Evolutionary conservation across 2,329 filamentous ascomycete genomes (phyloP).

Genomic region (Penicillium sp.): DNA sequence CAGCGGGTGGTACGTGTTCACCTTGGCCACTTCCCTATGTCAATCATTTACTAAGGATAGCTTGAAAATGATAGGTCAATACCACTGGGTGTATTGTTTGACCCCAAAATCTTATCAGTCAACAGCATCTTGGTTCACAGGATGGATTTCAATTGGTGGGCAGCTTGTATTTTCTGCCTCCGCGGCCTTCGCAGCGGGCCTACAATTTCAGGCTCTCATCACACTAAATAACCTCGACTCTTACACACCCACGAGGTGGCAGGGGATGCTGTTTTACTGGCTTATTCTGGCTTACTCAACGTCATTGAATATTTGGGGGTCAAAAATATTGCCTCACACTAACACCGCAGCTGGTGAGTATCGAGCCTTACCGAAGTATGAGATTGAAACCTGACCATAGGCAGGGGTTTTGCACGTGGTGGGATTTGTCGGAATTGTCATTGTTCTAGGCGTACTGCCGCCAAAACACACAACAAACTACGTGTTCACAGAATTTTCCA

Average conservation of each 20-base stretch:
- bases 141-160: conserved; percentile 51
- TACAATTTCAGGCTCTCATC: conserved; percentile 48
- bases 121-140: conserved; percentile 44
- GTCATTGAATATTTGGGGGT: conserved; percentile 46
- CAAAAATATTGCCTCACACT: conserved; percentile 26
- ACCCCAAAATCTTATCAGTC: conserved; percentile 35
- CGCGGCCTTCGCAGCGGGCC: conserved; percentile 49
- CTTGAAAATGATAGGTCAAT: conserved; percentile 38
- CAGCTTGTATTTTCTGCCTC: conserved; percentile 51
- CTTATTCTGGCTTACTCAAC: conserved; percentile 29
- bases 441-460: conserved; percentile 19
- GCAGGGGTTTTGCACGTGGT: conserved; percentile 20
- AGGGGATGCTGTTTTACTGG: conserved; percentile 52
- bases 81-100: conserved; percentile 50
- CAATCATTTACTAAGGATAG: background rate
- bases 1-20: conserved; percentile 23
- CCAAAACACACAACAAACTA: conserved; percentile 16
- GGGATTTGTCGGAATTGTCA: conserved; percentile 15
- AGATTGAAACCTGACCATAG: background rate
- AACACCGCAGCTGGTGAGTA: conserved; percentile 18
- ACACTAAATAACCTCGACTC: conserved; percentile 40
- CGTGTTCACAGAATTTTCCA: conserved; percentile 20
- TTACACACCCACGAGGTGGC: conserved; percentile 42
- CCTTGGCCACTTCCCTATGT: background rate
- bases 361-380: background rate